Conservation (phyloP, 495 filamentous ascomycete species). For the Massariosphaeria phaeospora region DNA sequence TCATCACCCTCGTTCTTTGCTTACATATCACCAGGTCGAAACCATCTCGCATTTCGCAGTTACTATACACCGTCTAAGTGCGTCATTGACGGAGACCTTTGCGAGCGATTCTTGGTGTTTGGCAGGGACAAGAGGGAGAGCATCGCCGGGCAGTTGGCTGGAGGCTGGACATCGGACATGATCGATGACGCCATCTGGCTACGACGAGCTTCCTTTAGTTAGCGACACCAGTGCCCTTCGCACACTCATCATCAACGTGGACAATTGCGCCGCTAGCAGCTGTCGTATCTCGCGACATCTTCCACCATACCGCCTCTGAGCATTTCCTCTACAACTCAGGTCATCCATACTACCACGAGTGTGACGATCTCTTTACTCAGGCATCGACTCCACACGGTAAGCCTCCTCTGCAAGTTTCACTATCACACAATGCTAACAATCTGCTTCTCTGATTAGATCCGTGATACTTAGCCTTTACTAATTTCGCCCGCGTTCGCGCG, state of each 20-base stretch:
- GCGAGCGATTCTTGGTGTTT: constrained; percentile 80
- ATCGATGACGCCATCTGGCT: constrained; percentile 24
- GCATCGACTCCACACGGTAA: too few relatives aligned
- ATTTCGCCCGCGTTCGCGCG: too few relatives aligned
- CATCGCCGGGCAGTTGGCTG: constrained; percentile 89
- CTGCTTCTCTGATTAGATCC: too few relatives aligned
- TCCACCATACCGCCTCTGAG: constrained; percentile 1
- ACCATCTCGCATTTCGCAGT: constrained; percentile 88
- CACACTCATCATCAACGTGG: background rate
- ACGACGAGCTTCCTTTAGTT: constrained; percentile 15
- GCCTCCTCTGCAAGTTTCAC: too few relatives aligned
- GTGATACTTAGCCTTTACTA: too few relatives aligned
- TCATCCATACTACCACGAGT: background rate
- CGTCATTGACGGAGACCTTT: constrained; percentile 96
- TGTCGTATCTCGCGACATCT: constrained; percentile 5
- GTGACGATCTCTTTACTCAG: background rate
- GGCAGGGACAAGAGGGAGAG: constrained; percentile 83
- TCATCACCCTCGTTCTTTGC: too few relatives aligned
- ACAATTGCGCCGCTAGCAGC: background rate
- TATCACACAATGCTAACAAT: too few relatives aligned
- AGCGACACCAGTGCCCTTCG: background rate
- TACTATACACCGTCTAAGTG: constrained; percentile 98
- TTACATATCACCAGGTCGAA: too few relatives aligned
- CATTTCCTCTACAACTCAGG: constrained; percentile 4
- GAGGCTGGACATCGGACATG: constrained; percentile 46